These are phyloP conservation scores for Physaria fendleri DNA, from an alignment of 345 rosid species.

Conservation along the genomic window DNA sequence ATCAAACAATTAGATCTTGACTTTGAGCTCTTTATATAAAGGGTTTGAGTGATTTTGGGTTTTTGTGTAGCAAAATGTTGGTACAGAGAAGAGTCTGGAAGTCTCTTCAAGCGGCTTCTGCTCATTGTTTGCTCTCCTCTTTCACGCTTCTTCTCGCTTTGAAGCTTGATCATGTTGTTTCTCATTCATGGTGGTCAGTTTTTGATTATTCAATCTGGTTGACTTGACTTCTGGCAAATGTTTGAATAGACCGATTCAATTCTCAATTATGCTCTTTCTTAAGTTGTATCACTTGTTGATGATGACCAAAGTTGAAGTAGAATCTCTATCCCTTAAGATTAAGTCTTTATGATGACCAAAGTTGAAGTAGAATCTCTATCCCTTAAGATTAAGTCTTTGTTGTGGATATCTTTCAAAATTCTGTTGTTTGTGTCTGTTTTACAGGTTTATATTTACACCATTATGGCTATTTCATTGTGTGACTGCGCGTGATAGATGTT, in stretches of 20 bases:
- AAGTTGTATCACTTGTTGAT: too few relatives aligned
- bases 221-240: conserved; percentile 8
- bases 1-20: conserved; percentile 56
- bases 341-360: too few relatives aligned
- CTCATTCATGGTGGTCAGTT: conserved; percentile 76
- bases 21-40: too few relatives aligned
- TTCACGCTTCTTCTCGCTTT: conserved; percentile 72
- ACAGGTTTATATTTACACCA: conserved; percentile 73
- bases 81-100: conserved; percentile 57
- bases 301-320: background rate
- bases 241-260: background rate
- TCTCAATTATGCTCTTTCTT: background rate
- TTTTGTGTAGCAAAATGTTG: conserved; percentile 36
- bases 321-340: background rate
- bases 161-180: conserved; percentile 56
- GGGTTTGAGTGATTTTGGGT: conserved; percentile 49
- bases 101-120: conserved; percentile 58
- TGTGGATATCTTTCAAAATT: background rate
- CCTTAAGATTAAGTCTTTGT: background rate
- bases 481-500: conserved; percentile 80
- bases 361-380: too few relatives aligned
- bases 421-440: conserved; percentile 1
- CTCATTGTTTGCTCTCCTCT: conserved; percentile 68
- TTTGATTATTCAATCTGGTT: background rate
- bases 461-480: conserved; percentile 81